Evolutionary conservation across 352 stramenopile genomes (phyloP).

Genomic region (Globisporangium perplexum): DNA sequence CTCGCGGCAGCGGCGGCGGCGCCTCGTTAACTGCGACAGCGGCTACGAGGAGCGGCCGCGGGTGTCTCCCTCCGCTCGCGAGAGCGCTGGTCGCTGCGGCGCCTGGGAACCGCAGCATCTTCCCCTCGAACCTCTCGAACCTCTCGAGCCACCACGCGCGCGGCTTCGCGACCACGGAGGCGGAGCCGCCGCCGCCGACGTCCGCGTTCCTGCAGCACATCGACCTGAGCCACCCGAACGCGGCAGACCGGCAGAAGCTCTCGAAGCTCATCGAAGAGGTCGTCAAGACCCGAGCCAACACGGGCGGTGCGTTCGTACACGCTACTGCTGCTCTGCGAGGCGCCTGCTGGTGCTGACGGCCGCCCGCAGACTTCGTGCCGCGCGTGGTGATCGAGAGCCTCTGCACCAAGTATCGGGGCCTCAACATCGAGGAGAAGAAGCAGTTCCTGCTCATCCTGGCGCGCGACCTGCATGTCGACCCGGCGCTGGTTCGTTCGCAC

Average conservation of each 20-base stretch:
- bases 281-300: slow-evolving; percentile 61
- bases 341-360: not conserved
- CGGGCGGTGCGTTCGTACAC: slow-evolving; percentile 30
- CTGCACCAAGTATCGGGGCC: slow-evolving; percentile 50
- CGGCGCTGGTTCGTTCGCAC: slow-evolving; percentile 21
- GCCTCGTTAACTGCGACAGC: too few species aligned
- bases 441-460: slow-evolving; percentile 75
- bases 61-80: too few species aligned
- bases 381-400: slow-evolving; percentile 63
- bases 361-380: slow-evolving; percentile 66
- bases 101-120: too few species aligned
- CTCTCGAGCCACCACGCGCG: too few species aligned
- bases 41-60: too few species aligned
- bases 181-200: not conserved
- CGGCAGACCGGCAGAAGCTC: slow-evolving; percentile 35
- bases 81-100: too few species aligned
- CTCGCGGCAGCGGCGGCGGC: too few species aligned
- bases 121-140: too few species aligned
- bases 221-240: slow-evolving; percentile 34
- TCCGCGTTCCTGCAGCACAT: slow-evolving; percentile 48
- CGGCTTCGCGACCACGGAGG: not conserved
- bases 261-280: slow-evolving; percentile 67
- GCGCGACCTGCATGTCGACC: slow-evolving; percentile 67
- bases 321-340: not conserved
- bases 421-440: slow-evolving; percentile 78